Evolutionary conservation across 1,284 basidiomycete species (phyloP).

Genomic region (Puccinia coronata): DNA sequence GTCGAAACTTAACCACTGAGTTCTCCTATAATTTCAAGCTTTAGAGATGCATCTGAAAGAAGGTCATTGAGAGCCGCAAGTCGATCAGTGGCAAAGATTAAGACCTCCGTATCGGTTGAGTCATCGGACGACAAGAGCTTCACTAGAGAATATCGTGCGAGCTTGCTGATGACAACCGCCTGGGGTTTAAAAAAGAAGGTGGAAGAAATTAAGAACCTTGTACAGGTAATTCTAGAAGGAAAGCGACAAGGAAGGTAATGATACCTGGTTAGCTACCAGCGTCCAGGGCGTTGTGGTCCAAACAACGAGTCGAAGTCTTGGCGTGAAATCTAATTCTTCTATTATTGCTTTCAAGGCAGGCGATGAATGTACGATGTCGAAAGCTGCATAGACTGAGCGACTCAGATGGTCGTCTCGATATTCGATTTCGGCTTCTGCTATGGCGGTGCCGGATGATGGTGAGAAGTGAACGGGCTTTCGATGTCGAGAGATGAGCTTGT

Average conservation of each 20-base stretch:
- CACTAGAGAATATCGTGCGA: slow-evolving; percentile 33
- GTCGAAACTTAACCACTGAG: slow-evolving; percentile 38
- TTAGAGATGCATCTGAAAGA: neutral
- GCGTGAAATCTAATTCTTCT: neutral
- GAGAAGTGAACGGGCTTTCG: slow-evolving; percentile 93
- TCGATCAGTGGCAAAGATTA: slow-evolving; percentile 45
- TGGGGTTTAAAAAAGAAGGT: neutral
- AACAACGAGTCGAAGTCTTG: slow-evolving; percentile 67
- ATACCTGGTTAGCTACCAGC: slow-evolving; percentile 88
- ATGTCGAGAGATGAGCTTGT: slow-evolving; percentile 80
- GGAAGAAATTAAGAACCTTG: neutral
- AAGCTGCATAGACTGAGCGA: slow-evolving; percentile 81
- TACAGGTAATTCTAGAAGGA: neutral
- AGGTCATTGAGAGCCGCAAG: slow-evolving; percentile 23
- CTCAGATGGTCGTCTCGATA: slow-evolving; percentile 88
- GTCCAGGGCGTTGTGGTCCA: slow-evolving; percentile 99
- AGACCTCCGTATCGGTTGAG: slow-evolving; percentile 7
- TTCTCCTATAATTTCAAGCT: slow-evolving; percentile 23
- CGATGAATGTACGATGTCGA: slow-evolving; percentile 63
- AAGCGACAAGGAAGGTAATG: no score
- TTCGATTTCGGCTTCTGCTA: slow-evolving; percentile 91
- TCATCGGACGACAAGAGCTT: slow-evolving; percentile 3
- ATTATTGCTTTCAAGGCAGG: slow-evolving; percentile 59
- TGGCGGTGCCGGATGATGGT: slow-evolving; percentile 86
- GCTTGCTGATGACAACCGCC: slow-evolving; percentile 33